Percentiles rank a stretch among this genome's conserved stretches.
Conservation (phyloP, 768 basidiomycete species). For the Boletus coccyginus region DNA sequence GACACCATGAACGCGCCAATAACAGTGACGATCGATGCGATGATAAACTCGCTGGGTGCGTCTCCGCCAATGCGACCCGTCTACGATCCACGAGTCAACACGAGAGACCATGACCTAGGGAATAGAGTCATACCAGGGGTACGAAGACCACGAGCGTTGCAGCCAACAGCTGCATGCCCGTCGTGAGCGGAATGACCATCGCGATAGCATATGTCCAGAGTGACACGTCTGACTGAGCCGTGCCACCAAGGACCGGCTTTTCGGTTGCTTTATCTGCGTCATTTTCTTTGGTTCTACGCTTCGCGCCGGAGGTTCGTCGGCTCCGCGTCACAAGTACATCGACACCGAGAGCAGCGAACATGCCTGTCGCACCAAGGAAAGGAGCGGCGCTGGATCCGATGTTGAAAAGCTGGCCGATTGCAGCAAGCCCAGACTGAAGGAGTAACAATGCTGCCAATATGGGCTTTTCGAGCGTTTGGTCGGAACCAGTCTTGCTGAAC, state of each 20-base stretch:
- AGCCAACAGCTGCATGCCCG: constrained; percentile 55
- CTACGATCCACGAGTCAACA: constrained; percentile 34
- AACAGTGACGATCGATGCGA: constrained; percentile 70
- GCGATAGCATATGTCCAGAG: constrained; percentile 64
- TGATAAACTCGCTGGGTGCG: constrained; percentile 85
- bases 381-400: constrained; percentile 78
- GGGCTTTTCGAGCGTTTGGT: constrained; percentile 53
- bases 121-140: constrained; percentile 56
- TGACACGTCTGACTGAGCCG: constrained; percentile 41
- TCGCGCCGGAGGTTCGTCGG: constrained; percentile 17
- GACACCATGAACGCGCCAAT: constrained; percentile 59
- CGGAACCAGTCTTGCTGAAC: constrained; percentile 30
- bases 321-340: constrained; percentile 40
- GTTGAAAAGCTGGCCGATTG: constrained; percentile 58
- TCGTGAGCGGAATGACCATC: constrained; percentile 51
- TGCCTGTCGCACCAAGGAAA: constrained; percentile 57
- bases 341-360: constrained; percentile 54
- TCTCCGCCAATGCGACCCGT: constrained; percentile 81
- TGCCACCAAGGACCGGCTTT: neutral
- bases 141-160: constrained; percentile 85
- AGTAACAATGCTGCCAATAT: constrained; percentile 61
- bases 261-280: neutral
- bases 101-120: constrained; percentile 1
- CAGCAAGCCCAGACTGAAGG: constrained; percentile 54
- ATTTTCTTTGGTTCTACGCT: neutral